These are phyloP conservation scores for Arabidopsis hybrid DNA, from an alignment of 441 rosid genomes.

Conservation along the genomic window DNA sequence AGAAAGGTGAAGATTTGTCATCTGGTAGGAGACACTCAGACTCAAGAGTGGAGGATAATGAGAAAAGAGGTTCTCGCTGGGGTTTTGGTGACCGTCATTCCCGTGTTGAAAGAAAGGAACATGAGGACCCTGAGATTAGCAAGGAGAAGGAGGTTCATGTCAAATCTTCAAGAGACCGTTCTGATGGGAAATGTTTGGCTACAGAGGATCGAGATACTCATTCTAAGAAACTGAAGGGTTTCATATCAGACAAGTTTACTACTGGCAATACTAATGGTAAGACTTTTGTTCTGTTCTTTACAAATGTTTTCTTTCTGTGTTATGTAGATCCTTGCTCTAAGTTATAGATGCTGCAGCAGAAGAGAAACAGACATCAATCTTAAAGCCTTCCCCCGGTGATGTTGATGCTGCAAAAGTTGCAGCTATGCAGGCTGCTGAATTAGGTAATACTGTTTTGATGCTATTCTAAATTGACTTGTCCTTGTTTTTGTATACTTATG, in stretches of 20 bases:
- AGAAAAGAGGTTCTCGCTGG: conserved; percentile 61
- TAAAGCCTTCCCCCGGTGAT: conserved; percentile 59
- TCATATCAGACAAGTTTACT: conserved; percentile 41
- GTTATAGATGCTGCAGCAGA: conserved; percentile 47
- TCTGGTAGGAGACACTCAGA: conserved; percentile 58
- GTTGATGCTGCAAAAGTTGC: conserved; percentile 91
- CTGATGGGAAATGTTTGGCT: conserved; percentile 50
- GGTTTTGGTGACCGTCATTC: conserved; percentile 51
- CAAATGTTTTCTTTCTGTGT: not conserved
- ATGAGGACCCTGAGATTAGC: conserved; percentile 48
- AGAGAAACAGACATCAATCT: conserved; percentile 51
- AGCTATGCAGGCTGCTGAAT: conserved; percentile 94
- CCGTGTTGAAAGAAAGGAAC: conserved; percentile 55
- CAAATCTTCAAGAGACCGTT: conserved; percentile 51
- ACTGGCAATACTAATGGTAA: conserved; percentile 55
- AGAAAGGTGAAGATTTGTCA: conserved; percentile 57
- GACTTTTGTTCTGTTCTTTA: conserved; percentile 33
- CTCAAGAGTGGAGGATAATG: conserved; percentile 56
- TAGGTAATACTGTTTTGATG: conserved; percentile 54
- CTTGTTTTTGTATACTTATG: not conserved
- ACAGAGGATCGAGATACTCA: conserved; percentile 54
- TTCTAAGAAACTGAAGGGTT: conserved; percentile 66
- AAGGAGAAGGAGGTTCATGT: conserved; percentile 53
- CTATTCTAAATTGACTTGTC: not conserved
- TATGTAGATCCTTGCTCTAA: conserved; percentile 30